Conservation (phyloP, 768 basidiomycete genomes). For the Candolleomyces eurysporus region DNA sequence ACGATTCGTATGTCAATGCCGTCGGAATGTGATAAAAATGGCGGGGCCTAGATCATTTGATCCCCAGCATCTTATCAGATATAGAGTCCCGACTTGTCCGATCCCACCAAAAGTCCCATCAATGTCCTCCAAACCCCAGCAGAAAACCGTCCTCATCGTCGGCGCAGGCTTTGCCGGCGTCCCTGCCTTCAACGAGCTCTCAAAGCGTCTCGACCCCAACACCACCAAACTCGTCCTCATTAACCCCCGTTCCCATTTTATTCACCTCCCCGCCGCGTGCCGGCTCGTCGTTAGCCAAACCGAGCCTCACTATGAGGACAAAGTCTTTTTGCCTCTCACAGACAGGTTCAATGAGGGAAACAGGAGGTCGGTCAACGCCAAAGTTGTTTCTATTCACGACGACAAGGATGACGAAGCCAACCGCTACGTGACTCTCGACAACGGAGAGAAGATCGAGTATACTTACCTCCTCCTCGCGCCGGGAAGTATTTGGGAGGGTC, state of each 20-base stretch:
- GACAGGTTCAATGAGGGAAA: conserved; percentile 47
- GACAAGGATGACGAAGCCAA: conserved; percentile 22
- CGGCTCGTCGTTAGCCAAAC: conserved; percentile 44
- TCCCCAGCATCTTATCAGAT: too few species aligned
- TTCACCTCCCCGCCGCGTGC: conserved; percentile 43
- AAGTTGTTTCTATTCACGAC: conserved; percentile 14
- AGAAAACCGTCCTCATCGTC: conserved; percentile 42
- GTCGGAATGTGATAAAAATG: too few species aligned
- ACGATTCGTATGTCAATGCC: too few species aligned
- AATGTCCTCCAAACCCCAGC: conserved; percentile 5
- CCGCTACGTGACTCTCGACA: conserved; percentile 37
- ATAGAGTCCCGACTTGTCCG: too few species aligned
- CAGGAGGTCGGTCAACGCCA: conserved; percentile 37
- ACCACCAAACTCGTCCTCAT: conserved; percentile 44
- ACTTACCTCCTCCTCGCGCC: conserved; percentile 51
- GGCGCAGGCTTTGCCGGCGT: conserved; percentile 54
- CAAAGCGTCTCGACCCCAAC: conserved; percentile 41
- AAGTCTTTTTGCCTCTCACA: conserved; percentile 38
- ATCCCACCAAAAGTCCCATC: too few species aligned
- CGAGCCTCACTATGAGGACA: conserved; percentile 28
- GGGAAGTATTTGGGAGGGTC: conserved; percentile 45
- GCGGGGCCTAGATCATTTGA: too few species aligned
- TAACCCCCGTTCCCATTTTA: conserved; percentile 40
- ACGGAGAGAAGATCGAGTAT: conserved; percentile 45
- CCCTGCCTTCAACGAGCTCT: conserved; percentile 39